Conservation (phyloP, 257 asterid species). For the Plantago major region DNA sequence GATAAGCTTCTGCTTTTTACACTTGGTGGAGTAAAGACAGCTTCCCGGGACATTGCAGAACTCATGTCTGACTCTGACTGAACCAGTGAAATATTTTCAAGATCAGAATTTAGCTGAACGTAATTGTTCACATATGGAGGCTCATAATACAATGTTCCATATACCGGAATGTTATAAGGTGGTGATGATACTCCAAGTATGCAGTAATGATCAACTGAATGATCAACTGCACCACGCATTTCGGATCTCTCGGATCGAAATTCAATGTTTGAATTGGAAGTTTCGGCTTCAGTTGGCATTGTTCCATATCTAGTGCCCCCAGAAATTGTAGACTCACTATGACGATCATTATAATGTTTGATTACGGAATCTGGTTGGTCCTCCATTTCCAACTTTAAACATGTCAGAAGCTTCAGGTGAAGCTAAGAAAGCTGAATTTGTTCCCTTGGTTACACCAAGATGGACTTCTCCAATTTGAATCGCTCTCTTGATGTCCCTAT, state of each 20-base stretch:
- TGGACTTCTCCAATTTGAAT: constrained; percentile 32
- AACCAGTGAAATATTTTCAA: constrained; percentile 32
- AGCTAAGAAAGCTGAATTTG: constrained; percentile 30
- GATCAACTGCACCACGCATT: constrained; percentile 24
- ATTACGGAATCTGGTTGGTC: constrained; percentile 30
- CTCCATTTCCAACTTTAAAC: constrained; percentile 37
- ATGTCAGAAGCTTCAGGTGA: constrained; percentile 40
- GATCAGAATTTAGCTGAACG: constrained; percentile 32
- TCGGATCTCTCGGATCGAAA: constrained; percentile 25
- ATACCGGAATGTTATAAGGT: constrained; percentile 34
- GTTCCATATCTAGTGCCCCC: constrained; percentile 30
- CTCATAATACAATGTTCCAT: constrained; percentile 65
- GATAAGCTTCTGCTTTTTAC: constrained; percentile 34
- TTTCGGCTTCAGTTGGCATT: constrained; percentile 34
- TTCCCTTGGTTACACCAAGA: constrained; percentile 33
- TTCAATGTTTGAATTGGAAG: constrained; percentile 28
- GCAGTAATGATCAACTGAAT: constrained; percentile 30
- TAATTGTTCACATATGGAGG: constrained; percentile 50
- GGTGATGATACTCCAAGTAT: constrained; percentile 32
- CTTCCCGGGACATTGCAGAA: constrained; percentile 35
- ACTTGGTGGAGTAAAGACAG: constrained; percentile 65
- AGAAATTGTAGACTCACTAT: constrained; percentile 31
- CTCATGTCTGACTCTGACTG: constrained; percentile 41
- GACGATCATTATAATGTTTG: constrained; percentile 26
- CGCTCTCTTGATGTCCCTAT: constrained; percentile 31